These are phyloP conservation scores for Aphanomyces astaci DNA, from an alignment of 352 stramenopile species.

Conservation along the genomic window DNA sequence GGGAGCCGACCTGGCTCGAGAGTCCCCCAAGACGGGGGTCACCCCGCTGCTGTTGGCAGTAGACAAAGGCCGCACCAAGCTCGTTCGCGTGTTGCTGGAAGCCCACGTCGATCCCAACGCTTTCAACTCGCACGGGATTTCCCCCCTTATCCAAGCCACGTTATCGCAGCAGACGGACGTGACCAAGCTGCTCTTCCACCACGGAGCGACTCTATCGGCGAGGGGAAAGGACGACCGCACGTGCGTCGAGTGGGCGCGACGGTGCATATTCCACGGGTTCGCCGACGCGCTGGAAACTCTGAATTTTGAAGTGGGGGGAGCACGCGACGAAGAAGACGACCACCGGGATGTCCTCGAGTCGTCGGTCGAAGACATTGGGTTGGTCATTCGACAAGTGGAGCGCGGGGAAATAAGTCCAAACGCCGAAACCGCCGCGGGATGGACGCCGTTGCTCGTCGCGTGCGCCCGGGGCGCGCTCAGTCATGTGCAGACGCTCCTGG, in stretches of 20 bases:
- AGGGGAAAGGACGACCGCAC: neutral
- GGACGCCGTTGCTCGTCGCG: neutral
- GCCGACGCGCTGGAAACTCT: too few species aligned
- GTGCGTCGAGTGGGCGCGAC: too few species aligned
- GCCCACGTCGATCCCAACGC: neutral
- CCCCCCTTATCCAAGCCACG: slow-evolving; percentile 15
- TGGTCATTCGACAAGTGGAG: neutral
- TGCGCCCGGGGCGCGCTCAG: neutral
- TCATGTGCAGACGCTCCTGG: slow-evolving; percentile 1
- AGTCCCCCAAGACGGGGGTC: neutral
- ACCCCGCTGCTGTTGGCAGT: slow-evolving; percentile 21
- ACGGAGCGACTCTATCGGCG: neutral
- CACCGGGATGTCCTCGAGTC: too few species aligned
- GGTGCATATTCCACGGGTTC: too few species aligned
- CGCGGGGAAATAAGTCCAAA: slow-evolving; percentile 18
- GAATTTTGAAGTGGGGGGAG: too few species aligned
- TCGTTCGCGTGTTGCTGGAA: slow-evolving; percentile 5
- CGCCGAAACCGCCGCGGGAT: neutral
- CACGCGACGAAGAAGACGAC: too few species aligned
- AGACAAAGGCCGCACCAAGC: slow-evolving; percentile 14
- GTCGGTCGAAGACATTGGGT: neutral
- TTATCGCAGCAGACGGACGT: slow-evolving; percentile 13
- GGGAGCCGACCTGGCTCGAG: neutral
- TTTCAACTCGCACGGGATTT: neutral
- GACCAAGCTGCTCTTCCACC: slow-evolving; percentile 13